These are phyloP conservation scores for Thymus quinquecostatus DNA, from an alignment of 257 asterid species.

Conservation along the genomic window DNA sequence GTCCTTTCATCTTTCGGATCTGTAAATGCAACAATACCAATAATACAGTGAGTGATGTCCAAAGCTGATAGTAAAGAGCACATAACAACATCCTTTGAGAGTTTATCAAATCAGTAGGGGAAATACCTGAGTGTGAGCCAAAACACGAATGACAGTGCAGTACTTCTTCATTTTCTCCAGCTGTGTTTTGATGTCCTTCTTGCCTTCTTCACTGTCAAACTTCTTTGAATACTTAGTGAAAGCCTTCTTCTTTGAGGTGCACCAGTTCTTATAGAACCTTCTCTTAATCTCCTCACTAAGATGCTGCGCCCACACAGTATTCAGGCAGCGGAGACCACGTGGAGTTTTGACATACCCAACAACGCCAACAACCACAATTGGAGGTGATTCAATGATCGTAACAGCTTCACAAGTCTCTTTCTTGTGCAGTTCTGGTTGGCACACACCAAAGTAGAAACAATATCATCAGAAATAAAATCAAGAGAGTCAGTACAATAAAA, in stretches of 20 bases:
- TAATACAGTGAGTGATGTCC: background rate
- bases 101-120: background rate
- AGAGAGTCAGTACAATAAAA: background rate
- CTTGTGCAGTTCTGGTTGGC: conserved; percentile 68
- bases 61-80: background rate
- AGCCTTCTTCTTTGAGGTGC: conserved; percentile 77
- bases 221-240: conserved; percentile 70
- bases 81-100: no score
- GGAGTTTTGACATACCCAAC: conserved; percentile 86
- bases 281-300: conserved; percentile 76
- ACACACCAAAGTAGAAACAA: background rate
- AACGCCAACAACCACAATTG: conserved; percentile 78
- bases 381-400: conserved; percentile 77
- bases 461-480: background rate
- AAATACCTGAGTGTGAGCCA: conserved; percentile 86
- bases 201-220: conserved; percentile 61
- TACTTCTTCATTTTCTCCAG: conserved; percentile 78
- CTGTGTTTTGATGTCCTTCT: conserved; percentile 61
- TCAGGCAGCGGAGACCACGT: conserved; percentile 73
- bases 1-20: conserved; percentile 82
- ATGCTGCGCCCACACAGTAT: conserved; percentile 84
- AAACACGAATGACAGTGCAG: conserved; percentile 65
- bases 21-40: conserved; percentile 29
- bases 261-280: conserved; percentile 81
- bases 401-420: conserved; percentile 91